These are phyloP conservation scores for Thelephora aurantiotincta DNA, from an alignment of 768 basidiomycete species.

Conservation along the genomic window DNA sequence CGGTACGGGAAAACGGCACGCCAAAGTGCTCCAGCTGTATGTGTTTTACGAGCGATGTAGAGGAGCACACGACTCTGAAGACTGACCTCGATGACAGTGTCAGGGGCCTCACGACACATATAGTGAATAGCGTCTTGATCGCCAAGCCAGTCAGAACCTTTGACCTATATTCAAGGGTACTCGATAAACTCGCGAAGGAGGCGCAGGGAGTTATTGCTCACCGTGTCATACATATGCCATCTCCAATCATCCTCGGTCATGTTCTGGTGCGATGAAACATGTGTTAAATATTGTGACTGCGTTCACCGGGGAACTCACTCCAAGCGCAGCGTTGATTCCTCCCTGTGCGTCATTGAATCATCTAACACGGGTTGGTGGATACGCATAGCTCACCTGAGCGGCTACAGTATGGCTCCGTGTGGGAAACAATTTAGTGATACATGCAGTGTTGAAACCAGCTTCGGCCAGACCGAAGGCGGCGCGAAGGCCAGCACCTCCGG, in stretches of 20 bases:
- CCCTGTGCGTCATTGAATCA: slow-evolving; percentile 34
- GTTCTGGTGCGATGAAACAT: slow-evolving; percentile 36
- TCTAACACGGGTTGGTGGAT: not conserved
- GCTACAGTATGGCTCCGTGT: slow-evolving; percentile 98
- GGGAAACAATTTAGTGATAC: slow-evolving; percentile 98
- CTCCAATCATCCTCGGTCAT: slow-evolving; percentile 99
- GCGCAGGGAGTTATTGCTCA: slow-evolving; percentile 22
- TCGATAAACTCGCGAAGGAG: slow-evolving; percentile 6
- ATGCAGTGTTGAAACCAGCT: slow-evolving; percentile 96
- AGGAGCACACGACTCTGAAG: no score
- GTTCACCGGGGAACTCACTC: slow-evolving; percentile 34
- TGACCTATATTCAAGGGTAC: slow-evolving; percentile 48
- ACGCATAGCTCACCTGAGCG: slow-evolving; percentile 52
- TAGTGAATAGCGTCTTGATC: slow-evolving; percentile 99
- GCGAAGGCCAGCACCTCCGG: slow-evolving; percentile 94
- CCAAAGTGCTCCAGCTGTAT: slow-evolving; percentile 92
- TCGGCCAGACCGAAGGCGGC: slow-evolving; percentile 98
- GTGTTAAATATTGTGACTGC: not conserved
- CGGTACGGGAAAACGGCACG: slow-evolving; percentile 95
- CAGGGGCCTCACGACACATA: slow-evolving; percentile 96
- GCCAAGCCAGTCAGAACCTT: slow-evolving; percentile 99
- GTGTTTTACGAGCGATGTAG: not conserved
- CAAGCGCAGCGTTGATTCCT: slow-evolving; percentile 95
- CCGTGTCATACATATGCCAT: slow-evolving; percentile 98
- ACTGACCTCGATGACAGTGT: slow-evolving; percentile 79